Evolutionary conservation across 148 eudicot species (phyloP).

Genomic region (Cornus controversa): DNA sequence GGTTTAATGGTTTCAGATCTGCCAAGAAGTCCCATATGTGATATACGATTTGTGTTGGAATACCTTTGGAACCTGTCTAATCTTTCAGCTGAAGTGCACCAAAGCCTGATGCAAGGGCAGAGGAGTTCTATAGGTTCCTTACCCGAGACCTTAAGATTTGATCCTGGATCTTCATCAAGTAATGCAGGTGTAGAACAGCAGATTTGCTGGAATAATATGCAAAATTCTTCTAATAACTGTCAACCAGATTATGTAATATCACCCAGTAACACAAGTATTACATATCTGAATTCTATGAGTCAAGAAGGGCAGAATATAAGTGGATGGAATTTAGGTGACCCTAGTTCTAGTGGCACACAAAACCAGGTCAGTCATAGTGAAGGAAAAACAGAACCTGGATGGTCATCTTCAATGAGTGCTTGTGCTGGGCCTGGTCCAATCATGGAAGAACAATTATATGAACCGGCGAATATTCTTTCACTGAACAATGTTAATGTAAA

Average conservation of each 20-base stretch:
- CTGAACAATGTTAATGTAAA: slow-evolving; percentile 39
- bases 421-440: slow-evolving; percentile 24
- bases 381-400: slow-evolving; percentile 23
- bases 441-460: slow-evolving; percentile 39
- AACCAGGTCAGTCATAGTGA: slow-evolving; percentile 19
- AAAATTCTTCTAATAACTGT: slow-evolving; percentile 48
- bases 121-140: slow-evolving; percentile 74
- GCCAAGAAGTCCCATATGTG: slow-evolving; percentile 11
- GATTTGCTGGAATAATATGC: slow-evolving; percentile 60
- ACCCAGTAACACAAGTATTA: slow-evolving; percentile 29
- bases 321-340: slow-evolving; percentile 43
- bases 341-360: slow-evolving; percentile 31
- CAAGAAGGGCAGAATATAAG: slow-evolving; percentile 26
- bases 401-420: slow-evolving; percentile 16
- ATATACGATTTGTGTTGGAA: not conserved
- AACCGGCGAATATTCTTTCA: slow-evolving; percentile 31
- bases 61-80: slow-evolving; percentile 7
- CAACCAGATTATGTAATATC: slow-evolving; percentile 41
- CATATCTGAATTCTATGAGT: slow-evolving; percentile 26
- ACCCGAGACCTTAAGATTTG: slow-evolving; percentile 68
- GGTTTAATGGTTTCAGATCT: slow-evolving; percentile 32
- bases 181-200: slow-evolving; percentile 63
- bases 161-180: slow-evolving; percentile 59
- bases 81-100: slow-evolving; percentile 11
- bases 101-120: slow-evolving; percentile 80